Percentiles rank a stretch among this genome's conserved stretches.
Evolutionary conservation across 75 land plant species (phyloP).

Genomic region (Picea sitchensis): DNA sequence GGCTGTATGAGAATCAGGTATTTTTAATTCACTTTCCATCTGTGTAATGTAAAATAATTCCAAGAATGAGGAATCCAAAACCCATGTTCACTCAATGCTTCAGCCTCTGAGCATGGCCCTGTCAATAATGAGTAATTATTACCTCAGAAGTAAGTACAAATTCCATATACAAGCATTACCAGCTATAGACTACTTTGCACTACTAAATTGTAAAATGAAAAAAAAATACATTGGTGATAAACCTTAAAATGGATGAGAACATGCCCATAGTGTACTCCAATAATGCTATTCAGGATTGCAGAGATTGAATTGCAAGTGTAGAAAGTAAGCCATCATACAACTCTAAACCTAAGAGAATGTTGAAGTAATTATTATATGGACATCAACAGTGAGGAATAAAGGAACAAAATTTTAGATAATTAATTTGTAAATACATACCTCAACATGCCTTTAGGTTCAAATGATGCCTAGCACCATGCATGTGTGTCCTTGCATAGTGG

Average conservation of each 20-base stretch:
- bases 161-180: neutral
- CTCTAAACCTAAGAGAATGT: neutral
- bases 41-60: conserved; percentile 57
- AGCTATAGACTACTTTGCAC: neutral
- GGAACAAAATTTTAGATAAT: no score
- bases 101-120: conserved; percentile 51
- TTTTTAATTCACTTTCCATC: conserved; percentile 19
- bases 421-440: conserved; percentile 31
- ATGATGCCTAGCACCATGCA: conserved; percentile 78
- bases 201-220: neutral
- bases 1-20: no score
- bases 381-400: no score
- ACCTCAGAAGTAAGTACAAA: neutral
- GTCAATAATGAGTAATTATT: neutral
- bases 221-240: conserved; percentile 4
- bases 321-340: neutral
- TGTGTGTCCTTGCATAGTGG: conserved; percentile 59
- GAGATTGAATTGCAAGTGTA: conserved; percentile 67
- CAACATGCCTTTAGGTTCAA: conserved; percentile 85
- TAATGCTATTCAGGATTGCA: conserved; percentile 55
- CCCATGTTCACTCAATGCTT: conserved; percentile 54
- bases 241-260: conserved; percentile 78
- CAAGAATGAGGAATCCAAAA: conserved; percentile 40
- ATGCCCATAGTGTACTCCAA: conserved; percentile 87
- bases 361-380: neutral